These are phyloP conservation scores for Entamoeba histolytica DNA, from an alignment of 208 protist species.

Conservation along the genomic window DNA sequence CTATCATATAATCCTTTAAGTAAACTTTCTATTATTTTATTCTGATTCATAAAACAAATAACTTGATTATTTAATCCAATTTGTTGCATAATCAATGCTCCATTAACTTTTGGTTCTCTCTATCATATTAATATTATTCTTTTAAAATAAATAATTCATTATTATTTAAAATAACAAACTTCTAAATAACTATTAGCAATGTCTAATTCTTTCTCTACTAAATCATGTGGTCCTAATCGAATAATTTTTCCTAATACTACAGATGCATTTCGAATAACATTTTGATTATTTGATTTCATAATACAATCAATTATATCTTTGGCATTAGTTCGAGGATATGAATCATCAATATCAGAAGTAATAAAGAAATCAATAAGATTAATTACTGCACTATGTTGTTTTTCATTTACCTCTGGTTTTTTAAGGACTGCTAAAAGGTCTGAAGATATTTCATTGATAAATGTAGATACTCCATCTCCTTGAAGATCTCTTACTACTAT, in stretches of 20 bases:
- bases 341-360: not conserved
- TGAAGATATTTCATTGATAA: not conserved
- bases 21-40: not conserved
- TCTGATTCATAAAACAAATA: not conserved
- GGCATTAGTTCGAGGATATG: not conserved
- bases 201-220: not conserved
- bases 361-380: not conserved
- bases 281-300: not conserved
- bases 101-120: not conserved
- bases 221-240: not conserved
- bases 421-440: not conserved
- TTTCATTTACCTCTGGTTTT: not conserved
- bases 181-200: not conserved
- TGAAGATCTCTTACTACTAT: not conserved
- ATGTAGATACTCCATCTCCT: not conserved
- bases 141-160: too few species aligned
- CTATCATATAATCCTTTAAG: not conserved
- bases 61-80: not conserved
- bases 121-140: not conserved
- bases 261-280: not conserved
- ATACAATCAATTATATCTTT: not conserved
- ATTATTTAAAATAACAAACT: not conserved
- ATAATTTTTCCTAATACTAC: not conserved
- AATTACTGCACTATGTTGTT: not conserved
- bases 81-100: not conserved